Evolutionary conservation across 805 yeast genomes (phyloP).

Genomic region (Isabelozyma pseudorhagii): DNA sequence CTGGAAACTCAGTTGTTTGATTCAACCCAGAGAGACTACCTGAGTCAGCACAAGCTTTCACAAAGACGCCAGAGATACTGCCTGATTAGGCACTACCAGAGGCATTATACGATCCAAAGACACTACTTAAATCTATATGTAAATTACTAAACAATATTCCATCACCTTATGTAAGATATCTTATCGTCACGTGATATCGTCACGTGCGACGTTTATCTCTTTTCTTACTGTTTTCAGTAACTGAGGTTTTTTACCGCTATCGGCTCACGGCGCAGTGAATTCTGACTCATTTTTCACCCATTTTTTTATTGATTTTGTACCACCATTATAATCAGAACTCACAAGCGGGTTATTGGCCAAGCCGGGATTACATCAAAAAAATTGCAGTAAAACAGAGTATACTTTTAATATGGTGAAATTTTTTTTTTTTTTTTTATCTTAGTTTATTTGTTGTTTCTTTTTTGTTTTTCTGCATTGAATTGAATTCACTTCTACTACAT

Average conservation of each 20-base stretch:
- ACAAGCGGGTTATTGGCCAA: conserved; percentile 1
- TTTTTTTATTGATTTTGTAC: background rate
- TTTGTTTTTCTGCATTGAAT: background rate
- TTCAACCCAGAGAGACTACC: conserved; percentile 49
- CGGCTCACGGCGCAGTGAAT: background rate
- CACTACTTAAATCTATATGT: too few species aligned
- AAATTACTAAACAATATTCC: too few species aligned
- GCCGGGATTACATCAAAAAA: background rate
- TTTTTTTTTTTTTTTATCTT: background rate
- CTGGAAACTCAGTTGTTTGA: conserved; percentile 65
- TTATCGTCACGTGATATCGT: background rate
- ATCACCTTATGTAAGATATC: too few species aligned
- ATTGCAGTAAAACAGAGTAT: background rate
- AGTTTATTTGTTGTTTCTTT: background rate
- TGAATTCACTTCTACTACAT: background rate
- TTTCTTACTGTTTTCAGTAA: background rate
- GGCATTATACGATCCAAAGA: too few species aligned
- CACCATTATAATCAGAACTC: conserved; percentile 2
- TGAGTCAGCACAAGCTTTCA: background rate
- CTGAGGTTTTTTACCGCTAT: background rate
- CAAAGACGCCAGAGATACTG: too few species aligned
- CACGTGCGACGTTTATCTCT: background rate
- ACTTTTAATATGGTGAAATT: background rate
- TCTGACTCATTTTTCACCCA: background rate
- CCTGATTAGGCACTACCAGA: too few species aligned